phyloP scores from a whole-genome alignment of 345 rosid species.

The Rhizophora mangle region DNA sequence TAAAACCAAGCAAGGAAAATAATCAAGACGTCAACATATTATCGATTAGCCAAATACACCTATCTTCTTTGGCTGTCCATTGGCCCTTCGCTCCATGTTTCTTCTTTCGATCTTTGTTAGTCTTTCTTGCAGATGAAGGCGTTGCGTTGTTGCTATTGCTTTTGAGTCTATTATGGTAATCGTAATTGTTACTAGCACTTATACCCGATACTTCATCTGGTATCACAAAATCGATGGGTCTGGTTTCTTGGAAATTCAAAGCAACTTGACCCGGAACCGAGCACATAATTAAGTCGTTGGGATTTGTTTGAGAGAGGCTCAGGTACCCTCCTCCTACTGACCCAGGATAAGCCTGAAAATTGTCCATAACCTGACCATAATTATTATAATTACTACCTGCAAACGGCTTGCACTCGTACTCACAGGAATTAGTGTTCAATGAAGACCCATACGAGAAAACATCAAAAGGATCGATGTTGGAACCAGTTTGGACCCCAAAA shows the following conservation, averaged over 20 bases:
- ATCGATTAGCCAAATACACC: slow-evolving; percentile 32
- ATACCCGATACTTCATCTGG: slow-evolving; percentile 62
- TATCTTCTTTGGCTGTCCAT: slow-evolving; percentile 89
- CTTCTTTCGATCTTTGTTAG: slow-evolving; percentile 49
- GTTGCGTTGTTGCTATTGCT: slow-evolving; percentile 33
- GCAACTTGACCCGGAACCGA: slow-evolving; percentile 25
- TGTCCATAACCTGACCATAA: slow-evolving; percentile 48
- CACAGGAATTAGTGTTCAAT: slow-evolving; percentile 33
- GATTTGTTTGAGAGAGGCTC: slow-evolving; percentile 17
- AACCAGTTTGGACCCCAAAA: slow-evolving; percentile 33
- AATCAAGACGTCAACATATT: background rate
- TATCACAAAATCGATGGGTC: slow-evolving; percentile 38
- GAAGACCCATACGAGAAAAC: slow-evolving; percentile 34
- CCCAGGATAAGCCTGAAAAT: slow-evolving; percentile 31
- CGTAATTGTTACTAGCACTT: slow-evolving; percentile 26
- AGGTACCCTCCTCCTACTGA: slow-evolving; percentile 8
- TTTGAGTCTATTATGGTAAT: slow-evolving; percentile 28
- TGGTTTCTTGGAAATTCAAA: slow-evolving; percentile 38
- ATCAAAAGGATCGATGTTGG: slow-evolving; percentile 45
- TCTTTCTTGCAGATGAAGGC: slow-evolving; percentile 31
- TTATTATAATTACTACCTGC: slow-evolving; percentile 15
- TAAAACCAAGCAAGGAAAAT: background rate
- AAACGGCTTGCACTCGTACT: slow-evolving; percentile 55
- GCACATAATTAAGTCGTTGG: slow-evolving; percentile 24
- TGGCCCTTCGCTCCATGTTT: slow-evolving; percentile 74